Conservation (phyloP, 441 rosid species). For the Theobroma grandiflorum region DNA sequence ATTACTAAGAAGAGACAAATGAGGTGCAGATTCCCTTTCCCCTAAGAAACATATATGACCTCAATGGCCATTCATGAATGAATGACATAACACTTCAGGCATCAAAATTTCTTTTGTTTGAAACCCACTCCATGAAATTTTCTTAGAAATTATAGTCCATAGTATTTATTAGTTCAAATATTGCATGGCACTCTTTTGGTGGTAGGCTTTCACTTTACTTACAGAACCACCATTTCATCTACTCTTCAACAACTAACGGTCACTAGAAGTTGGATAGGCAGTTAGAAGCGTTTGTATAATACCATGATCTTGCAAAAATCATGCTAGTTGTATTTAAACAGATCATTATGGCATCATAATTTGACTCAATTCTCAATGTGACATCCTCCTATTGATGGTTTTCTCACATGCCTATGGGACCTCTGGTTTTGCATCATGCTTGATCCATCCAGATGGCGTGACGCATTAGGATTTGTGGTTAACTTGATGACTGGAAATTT, state of each 20-base stretch:
- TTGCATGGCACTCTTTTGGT: slow-evolving; percentile 22
- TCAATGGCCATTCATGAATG: slow-evolving; percentile 40
- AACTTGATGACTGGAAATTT: slow-evolving; percentile 37
- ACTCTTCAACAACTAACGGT: slow-evolving; percentile 67
- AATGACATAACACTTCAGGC: slow-evolving; percentile 23
- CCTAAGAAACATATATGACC: slow-evolving; percentile 28
- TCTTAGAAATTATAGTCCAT: slow-evolving; percentile 28
- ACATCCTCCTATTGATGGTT: slow-evolving; percentile 14
- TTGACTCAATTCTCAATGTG: slow-evolving; percentile 31
- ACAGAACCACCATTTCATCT: slow-evolving; percentile 53
- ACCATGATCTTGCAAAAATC: slow-evolving; percentile 18
- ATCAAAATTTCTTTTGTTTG: slow-evolving; percentile 18
- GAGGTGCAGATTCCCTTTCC: slow-evolving; percentile 8
- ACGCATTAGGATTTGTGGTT: slow-evolving; percentile 32
- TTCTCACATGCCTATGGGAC: slow-evolving; percentile 30
- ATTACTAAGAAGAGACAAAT: slow-evolving; percentile 39
- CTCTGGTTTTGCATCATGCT: slow-evolving; percentile 1
- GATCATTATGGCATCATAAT: slow-evolving; percentile 36
- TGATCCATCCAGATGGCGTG: slow-evolving; percentile 31
- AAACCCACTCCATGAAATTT: slow-evolving; percentile 11
- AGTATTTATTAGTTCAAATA: slow-evolving; percentile 15
- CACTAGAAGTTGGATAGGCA: slow-evolving; percentile 39
- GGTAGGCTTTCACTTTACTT: slow-evolving; percentile 43
- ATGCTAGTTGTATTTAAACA: slow-evolving; percentile 24
- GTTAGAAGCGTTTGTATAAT: slow-evolving; percentile 27